Base-by-base conservation (phyloP, 441 rosid genomes). In the Adansonia grandidieri region DNA sequence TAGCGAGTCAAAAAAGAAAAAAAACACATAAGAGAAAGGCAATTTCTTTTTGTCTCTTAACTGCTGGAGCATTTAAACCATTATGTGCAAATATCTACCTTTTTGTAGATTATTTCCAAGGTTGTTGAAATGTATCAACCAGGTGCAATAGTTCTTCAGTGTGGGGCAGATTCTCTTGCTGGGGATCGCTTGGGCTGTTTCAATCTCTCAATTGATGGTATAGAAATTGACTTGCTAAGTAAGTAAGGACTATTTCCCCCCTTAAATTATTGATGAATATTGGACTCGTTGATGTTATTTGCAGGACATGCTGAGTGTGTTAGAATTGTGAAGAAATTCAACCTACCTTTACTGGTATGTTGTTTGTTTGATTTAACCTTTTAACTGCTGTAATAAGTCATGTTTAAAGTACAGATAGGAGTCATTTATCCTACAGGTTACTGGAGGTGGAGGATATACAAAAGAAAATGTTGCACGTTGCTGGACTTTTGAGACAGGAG, bases 101-200 rank as follows among this genome's bases (percentile, higher is more conserved):
- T 77, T 65, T 42, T 77, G 77, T 81, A 96, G 99, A 88, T 94
- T 77, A 93, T 96, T 69, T 82, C 89, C 77, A 96, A 96, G 88
- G 96, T 96, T 79, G 97, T 96, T 32, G 99, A 96, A 88, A 88
- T 87, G 66, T 96, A 96, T 86, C 92, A 79, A 77, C 99, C 99
- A 4, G 97, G 98, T 19, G 97, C 91, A 6, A 91, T 96, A 62
- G 98, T 96, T 84, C 98, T 96, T 78, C 99, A 96, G 67, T 94
- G 99, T 56, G 99, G 99, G 50, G 99, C 99, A 80, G 99, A 96
- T 91, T 96, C 99, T 65, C 90, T 96, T 63, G 99, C 99, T 61
- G 92, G 98, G 73, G 99, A 96, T 71, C 98, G 98, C 68, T 88
- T 96, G 86, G 99, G 99, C 80, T 94, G 98, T 84, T 96, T 96